Evolutionary conservation across 805 yeast species (phyloP).

Genomic region (Metschnikowia noctiluminum): DNA sequence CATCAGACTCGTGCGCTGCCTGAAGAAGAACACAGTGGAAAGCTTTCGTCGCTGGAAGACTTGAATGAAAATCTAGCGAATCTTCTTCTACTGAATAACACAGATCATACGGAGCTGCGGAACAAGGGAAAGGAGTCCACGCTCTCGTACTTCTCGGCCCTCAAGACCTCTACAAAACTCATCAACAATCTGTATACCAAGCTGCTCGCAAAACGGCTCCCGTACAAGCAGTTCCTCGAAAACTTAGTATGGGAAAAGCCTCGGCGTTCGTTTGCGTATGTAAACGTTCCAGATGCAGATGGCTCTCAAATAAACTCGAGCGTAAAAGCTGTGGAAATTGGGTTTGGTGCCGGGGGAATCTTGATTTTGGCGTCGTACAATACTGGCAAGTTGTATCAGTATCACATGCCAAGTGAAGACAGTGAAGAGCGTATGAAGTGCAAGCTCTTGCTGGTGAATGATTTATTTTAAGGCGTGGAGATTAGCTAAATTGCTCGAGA

Average conservation of each 20-base stretch:
- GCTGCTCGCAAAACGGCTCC: conserved; percentile 35
- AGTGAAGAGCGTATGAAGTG: conserved; percentile 32
- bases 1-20: conserved; percentile 11
- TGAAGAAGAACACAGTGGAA: conserved; percentile 20
- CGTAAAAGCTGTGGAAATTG: conserved; percentile 32
- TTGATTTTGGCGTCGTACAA: conserved; percentile 38
- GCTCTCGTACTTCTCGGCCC: conserved; percentile 18
- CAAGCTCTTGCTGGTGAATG: conserved; percentile 25
- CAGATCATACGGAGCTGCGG: conserved; percentile 6
- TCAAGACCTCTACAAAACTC: conserved; percentile 26
- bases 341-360: conserved; percentile 30
- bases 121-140: conserved; percentile 9
- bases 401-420: conserved; percentile 27
- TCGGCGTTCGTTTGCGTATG: conserved; percentile 39
- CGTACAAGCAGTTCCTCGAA: conserved; percentile 39
- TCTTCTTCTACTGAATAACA: conserved; percentile 26
- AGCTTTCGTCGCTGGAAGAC: conserved; percentile 34
- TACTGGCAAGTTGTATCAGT: conserved; percentile 38
- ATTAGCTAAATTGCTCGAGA: too few species aligned
- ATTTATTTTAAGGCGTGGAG: neutral
- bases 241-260: conserved; percentile 44
- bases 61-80: conserved; percentile 42
- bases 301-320: neutral
- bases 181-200: conserved; percentile 37
- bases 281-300: conserved; percentile 32